These are phyloP conservation scores for Argentina anserina DNA, from an alignment of 306 rosid genomes.

Conservation along the genomic window DNA sequence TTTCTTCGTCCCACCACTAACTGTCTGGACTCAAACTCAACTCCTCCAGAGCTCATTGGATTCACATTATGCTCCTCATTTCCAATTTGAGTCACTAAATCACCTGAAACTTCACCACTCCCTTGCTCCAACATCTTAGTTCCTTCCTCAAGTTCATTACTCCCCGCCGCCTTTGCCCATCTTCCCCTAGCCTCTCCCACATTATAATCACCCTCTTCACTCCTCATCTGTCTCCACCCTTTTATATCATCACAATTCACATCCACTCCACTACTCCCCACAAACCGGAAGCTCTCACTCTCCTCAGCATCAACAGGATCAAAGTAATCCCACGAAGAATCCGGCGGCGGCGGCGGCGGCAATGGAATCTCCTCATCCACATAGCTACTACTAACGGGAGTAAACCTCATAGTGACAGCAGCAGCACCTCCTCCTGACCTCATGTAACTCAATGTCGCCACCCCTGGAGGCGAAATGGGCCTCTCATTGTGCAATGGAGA, in stretches of 20 bases:
- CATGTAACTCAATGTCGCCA: constrained; percentile 59
- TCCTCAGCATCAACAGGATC: constrained; percentile 65
- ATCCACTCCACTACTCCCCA: constrained; percentile 42
- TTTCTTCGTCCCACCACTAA: constrained; percentile 5
- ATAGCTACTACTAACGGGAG: constrained; percentile 32
- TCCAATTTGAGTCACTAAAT: constrained; percentile 20
- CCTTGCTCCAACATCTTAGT: constrained; percentile 22
- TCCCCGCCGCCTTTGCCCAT: constrained; percentile 26
- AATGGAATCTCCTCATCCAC: constrained; percentile 57
- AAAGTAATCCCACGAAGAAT: constrained; percentile 88
- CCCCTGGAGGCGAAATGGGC: constrained; percentile 44
- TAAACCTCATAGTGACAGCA: constrained; percentile 55
- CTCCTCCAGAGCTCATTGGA: constrained; percentile 27
- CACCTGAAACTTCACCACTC: constrained; percentile 19
- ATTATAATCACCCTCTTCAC: constrained; percentile 22
- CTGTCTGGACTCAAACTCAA: constrained; percentile 26
- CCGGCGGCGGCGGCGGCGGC: constrained; percentile 70
- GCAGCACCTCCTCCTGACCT: constrained; percentile 47
- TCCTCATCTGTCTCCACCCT: constrained; percentile 35
- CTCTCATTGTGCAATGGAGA: constrained; percentile 63
- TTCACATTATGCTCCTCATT: constrained; percentile 12
- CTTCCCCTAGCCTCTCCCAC: constrained; percentile 12
- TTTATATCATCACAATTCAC: constrained; percentile 30
- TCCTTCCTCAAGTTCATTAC: constrained; percentile 24
- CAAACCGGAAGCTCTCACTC: constrained; percentile 68